Conservation (phyloP, 2,329 filamentous ascomycete species). For the Hymenoscyphus fraxineus region DNA sequence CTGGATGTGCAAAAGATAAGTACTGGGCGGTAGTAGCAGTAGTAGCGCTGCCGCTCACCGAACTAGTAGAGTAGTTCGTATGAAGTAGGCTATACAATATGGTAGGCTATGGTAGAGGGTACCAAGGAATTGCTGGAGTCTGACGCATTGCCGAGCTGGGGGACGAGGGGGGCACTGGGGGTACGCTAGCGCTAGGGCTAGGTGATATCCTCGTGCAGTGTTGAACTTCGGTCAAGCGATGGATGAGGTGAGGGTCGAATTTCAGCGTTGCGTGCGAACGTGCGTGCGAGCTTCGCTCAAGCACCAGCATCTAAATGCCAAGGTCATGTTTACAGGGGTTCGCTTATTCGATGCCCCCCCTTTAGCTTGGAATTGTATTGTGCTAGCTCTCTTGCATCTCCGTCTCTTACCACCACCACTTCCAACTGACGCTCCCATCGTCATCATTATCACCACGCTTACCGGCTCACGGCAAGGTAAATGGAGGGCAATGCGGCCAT, state of each 20-base stretch:
- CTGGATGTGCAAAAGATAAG: neutral
- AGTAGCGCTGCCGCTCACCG: too few relatives aligned
- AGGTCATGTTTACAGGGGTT: neutral
- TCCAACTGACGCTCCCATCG: neutral
- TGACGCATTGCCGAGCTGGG: neutral
- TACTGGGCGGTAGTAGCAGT: too few relatives aligned
- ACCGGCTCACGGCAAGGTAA: constrained; percentile 1
- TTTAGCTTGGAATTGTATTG: neutral
- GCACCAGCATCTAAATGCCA: neutral
- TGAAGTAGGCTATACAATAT: too few relatives aligned
- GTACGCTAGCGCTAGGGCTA: neutral
- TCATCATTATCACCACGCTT: neutral
- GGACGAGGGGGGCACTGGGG: neutral
- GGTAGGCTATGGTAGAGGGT: neutral
- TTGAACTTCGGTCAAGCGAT: too few relatives aligned
- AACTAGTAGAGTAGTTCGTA: too few relatives aligned
- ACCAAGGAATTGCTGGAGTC: neutral
- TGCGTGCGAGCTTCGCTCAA: neutral
- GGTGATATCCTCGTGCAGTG: neutral
- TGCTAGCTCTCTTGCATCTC: neutral
- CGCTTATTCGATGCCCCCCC: neutral
- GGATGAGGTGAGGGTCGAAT: too few relatives aligned
- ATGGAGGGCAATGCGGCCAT: neutral
- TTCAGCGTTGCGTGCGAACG: neutral
- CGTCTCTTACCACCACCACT: neutral